Evolutionary conservation across 2,329 filamentous ascomycete species (phyloP).

Genomic region (Aspergillus ruber): DNA sequence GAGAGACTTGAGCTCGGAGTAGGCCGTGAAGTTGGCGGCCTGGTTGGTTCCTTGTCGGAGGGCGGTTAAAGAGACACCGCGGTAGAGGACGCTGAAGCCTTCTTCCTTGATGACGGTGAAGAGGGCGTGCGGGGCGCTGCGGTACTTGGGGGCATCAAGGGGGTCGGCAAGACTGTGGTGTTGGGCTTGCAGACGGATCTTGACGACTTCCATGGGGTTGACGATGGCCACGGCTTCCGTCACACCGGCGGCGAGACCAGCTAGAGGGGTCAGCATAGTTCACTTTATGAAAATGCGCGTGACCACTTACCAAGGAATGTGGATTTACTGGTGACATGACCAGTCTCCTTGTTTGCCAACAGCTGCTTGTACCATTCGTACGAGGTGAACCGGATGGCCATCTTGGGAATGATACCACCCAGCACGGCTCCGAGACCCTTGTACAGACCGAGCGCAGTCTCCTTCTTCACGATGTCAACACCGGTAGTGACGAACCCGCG

Average conservation of each 20-base stretch:
- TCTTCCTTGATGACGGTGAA: slow-evolving; percentile 93
- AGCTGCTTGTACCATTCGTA: slow-evolving; percentile 93
- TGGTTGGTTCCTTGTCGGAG: slow-evolving; percentile 94
- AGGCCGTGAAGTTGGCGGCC: slow-evolving; percentile 97
- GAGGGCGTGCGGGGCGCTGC: slow-evolving; percentile 74
- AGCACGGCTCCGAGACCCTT: slow-evolving; percentile 96
- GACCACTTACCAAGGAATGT: slow-evolving; percentile 61
- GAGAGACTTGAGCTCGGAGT: slow-evolving; percentile 81
- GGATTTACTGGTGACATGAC: slow-evolving; percentile 60
- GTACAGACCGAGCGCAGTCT: slow-evolving; percentile 90
- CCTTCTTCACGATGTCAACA: slow-evolving; percentile 74
- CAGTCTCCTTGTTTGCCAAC: slow-evolving; percentile 62
- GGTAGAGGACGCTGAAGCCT: slow-evolving; percentile 78
- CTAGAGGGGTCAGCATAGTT: slow-evolving; percentile 35
- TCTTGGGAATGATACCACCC: slow-evolving; percentile 95
- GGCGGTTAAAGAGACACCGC: slow-evolving; percentile 88
- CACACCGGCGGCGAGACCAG: slow-evolving; percentile 84
- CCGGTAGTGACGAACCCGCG: slow-evolving; percentile 87
- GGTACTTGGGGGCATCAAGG: slow-evolving; percentile 92
- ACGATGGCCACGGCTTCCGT: slow-evolving; percentile 96
- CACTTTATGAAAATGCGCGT: neutral
- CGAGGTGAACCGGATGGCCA: slow-evolving; percentile 97
- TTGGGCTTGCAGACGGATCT: slow-evolving; percentile 96
- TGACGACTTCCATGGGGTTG: slow-evolving; percentile 98
- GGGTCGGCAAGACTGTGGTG: slow-evolving; percentile 97